phyloP scores from a whole-genome alignment of 2,329 filamentous ascomycete species.

The Aureobasidium pullulans region DNA sequence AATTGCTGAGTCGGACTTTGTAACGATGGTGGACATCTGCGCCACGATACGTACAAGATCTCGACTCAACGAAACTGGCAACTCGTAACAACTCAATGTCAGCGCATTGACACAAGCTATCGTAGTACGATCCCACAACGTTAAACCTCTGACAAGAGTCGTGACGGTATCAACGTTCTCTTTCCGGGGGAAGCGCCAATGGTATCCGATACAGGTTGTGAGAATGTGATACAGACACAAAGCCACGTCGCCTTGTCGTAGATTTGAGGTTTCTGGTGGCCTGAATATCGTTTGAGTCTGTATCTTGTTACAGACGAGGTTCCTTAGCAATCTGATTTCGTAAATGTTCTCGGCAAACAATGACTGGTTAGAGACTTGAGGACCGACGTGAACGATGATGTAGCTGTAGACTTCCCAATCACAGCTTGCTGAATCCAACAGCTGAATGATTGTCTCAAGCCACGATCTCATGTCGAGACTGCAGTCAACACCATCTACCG shows the following conservation, averaged over 20 bases:
- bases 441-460: slow-evolving; percentile 15
- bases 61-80: slow-evolving; percentile 80
- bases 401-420: slow-evolving; percentile 89
- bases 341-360: slow-evolving; percentile 68
- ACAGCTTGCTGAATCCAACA: slow-evolving; percentile 14
- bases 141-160: slow-evolving; percentile 76
- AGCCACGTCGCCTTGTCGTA: slow-evolving; percentile 81
- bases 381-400: slow-evolving; percentile 74
- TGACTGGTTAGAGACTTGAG: slow-evolving; percentile 83
- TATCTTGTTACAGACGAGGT: slow-evolving; percentile 74
- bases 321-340: slow-evolving; percentile 69
- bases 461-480: slow-evolving; percentile 15
- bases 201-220: slow-evolving; percentile 84
- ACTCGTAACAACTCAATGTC: slow-evolving; percentile 89
- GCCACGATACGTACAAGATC: slow-evolving; percentile 78
- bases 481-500: neutral
- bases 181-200: slow-evolving; percentile 71
- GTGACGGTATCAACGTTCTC: slow-evolving; percentile 87
- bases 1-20: slow-evolving; percentile 81
- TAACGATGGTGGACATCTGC: slow-evolving; percentile 94
- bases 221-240: slow-evolving; percentile 82
- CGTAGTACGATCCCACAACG: slow-evolving; percentile 50
- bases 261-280: slow-evolving; percentile 67
- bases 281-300: slow-evolving; percentile 70
- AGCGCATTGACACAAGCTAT: slow-evolving; percentile 92